These are phyloP conservation scores for Saccharomyces hybrid DNA, from an alignment of 1,139 yeast genomes.

Conservation along the genomic window DNA sequence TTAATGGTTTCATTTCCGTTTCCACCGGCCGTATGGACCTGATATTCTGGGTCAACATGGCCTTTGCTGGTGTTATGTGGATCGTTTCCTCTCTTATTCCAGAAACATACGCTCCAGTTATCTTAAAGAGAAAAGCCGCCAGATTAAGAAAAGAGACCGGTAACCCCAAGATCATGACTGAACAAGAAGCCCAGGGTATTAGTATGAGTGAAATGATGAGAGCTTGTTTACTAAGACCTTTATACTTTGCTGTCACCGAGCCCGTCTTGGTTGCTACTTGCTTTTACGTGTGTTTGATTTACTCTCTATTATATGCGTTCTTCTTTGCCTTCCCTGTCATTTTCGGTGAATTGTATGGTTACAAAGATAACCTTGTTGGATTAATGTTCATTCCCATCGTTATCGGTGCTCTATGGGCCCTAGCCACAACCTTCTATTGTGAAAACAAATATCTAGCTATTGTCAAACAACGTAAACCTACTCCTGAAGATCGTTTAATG, in stretches of 20 bases:
- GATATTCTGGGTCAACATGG: slow-evolving; percentile 85
- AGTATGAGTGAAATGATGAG: slow-evolving; percentile 54
- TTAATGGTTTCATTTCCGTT: slow-evolving; percentile 75
- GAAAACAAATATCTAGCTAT: slow-evolving; percentile 53
- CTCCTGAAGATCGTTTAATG: slow-evolving; percentile 77
- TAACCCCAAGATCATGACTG: slow-evolving; percentile 76
- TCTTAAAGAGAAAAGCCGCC: slow-evolving; percentile 63
- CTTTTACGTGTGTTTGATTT: slow-evolving; percentile 76
- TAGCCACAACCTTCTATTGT: slow-evolving; percentile 62
- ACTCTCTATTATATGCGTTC: slow-evolving; percentile 79
- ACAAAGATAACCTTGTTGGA: slow-evolving; percentile 62
- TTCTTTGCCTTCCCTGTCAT: slow-evolving; percentile 84
- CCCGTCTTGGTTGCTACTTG: slow-evolving; percentile 80
- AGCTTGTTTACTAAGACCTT: slow-evolving; percentile 65
- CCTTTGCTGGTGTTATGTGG: slow-evolving; percentile 81
- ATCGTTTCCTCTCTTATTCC: slow-evolving; percentile 55
- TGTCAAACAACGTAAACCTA: slow-evolving; percentile 52
- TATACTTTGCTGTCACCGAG: slow-evolving; percentile 64
- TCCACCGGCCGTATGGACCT: slow-evolving; percentile 59
- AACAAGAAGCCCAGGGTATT: slow-evolving; percentile 75
- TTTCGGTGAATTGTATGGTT: slow-evolving; percentile 57
- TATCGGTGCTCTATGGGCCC: slow-evolving; percentile 71
- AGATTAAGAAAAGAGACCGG: slow-evolving; percentile 71
- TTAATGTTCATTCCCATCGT: slow-evolving; percentile 80
- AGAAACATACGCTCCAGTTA: slow-evolving; percentile 87